Conservation (phyloP, 2,329 filamentous ascomycete species). For the Alternaria novae-zelandiae region DNA sequence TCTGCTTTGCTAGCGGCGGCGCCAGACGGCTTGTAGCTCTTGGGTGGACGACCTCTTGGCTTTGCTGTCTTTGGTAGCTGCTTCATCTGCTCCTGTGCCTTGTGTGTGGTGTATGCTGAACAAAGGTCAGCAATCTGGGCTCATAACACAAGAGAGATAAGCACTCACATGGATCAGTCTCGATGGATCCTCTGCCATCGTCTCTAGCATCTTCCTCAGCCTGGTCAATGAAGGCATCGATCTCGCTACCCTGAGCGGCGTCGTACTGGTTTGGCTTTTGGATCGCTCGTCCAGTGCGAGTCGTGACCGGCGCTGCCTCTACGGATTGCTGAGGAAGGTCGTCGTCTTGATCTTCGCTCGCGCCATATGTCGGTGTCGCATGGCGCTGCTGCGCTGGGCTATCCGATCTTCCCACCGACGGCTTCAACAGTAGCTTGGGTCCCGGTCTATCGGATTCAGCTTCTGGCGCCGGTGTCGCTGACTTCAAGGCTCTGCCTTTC, state of each 20-base stretch:
- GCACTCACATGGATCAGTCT: background rate
- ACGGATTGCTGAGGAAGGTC: background rate
- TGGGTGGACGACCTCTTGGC: background rate
- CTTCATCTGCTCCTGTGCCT: background rate
- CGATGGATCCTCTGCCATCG: background rate
- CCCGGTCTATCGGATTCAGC: background rate
- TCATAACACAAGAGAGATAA: background rate
- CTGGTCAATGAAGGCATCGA: background rate
- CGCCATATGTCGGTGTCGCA: background rate
- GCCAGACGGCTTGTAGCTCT: background rate
- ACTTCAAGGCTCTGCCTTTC: background rate
- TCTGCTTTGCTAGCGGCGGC: background rate
- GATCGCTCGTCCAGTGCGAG: slow-evolving; percentile 5
- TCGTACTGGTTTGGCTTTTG: background rate
- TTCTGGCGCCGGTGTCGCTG: background rate
- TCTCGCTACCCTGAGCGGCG: slow-evolving; percentile 1
- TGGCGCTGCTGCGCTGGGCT: background rate
- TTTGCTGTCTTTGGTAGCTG: background rate
- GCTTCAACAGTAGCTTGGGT: background rate
- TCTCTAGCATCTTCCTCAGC: background rate
- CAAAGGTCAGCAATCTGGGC: background rate
- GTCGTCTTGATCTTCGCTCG: background rate
- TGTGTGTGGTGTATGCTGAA: background rate
- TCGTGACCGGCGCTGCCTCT: background rate
- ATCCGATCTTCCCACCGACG: background rate